Percentiles rank a stretch among this genome's conserved stretches.
Conservation (phyloP, 2,329 filamentous ascomycete species). For the Westerdykella ornata region DNA sequence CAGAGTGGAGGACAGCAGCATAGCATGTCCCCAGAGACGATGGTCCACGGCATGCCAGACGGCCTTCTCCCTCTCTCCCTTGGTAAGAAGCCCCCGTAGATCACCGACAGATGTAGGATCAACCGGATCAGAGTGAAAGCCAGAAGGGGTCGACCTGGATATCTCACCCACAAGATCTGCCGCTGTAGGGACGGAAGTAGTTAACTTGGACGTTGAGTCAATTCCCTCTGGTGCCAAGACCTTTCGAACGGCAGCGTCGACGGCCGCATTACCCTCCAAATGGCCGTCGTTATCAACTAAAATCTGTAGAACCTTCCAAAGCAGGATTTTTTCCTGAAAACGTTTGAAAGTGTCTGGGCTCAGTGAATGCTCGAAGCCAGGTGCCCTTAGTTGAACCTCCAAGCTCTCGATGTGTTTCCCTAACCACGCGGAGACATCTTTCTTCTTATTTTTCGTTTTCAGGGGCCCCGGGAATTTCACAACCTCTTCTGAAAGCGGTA, state of each 20-base stretch:
- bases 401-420: slow-evolving; percentile 65
- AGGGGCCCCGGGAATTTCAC: slow-evolving; percentile 85
- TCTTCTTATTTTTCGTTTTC: slow-evolving; percentile 88
- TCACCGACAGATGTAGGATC: slow-evolving; percentile 64
- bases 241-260: slow-evolving; percentile 68
- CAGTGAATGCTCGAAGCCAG: slow-evolving; percentile 47
- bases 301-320: slow-evolving; percentile 80
- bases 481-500: slow-evolving; percentile 64
- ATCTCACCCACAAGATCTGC: slow-evolving; percentile 34
- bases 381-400: slow-evolving; percentile 47
- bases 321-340: slow-evolving; percentile 67
- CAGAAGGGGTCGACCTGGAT: slow-evolving; percentile 25
- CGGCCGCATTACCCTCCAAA: slow-evolving; percentile 64
- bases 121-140: slow-evolving; percentile 53
- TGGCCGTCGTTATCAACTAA: slow-evolving; percentile 82
- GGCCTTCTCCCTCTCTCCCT: slow-evolving; percentile 81
- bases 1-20: slow-evolving; percentile 78
- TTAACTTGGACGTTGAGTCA: slow-evolving; percentile 15
- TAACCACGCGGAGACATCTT: slow-evolving; percentile 80
- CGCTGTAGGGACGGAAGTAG: slow-evolving; percentile 25
- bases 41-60: slow-evolving; percentile 92
- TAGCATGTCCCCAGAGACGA: slow-evolving; percentile 90
- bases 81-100: slow-evolving; percentile 65
- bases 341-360: slow-evolving; percentile 59
- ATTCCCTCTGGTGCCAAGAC: slow-evolving; percentile 58